Evolutionary conservation across 1,139 yeast species (phyloP).

Genomic region (Meyerozyma sp.): DNA sequence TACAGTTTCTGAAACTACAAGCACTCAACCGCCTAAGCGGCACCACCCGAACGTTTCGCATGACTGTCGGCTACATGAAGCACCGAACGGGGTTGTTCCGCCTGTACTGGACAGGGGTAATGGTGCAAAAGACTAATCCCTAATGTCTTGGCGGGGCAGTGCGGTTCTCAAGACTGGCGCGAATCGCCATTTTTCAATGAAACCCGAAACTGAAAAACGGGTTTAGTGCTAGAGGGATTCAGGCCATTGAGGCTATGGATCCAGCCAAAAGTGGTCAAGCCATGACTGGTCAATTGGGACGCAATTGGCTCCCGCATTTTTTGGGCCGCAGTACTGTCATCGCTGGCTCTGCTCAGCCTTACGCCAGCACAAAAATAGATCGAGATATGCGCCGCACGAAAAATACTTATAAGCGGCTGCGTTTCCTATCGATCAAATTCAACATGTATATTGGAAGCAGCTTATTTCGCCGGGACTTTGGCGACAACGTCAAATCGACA

Average conservation of each 20-base stretch:
- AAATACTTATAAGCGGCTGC: background rate
- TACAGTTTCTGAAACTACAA: background rate
- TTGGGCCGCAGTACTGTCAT: background rate
- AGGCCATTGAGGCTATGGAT: background rate
- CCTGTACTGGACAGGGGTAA: slow-evolving; percentile 1
- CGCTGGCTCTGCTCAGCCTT: background rate
- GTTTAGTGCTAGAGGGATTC: no score
- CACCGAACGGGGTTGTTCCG: background rate
- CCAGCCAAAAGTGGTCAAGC: background rate
- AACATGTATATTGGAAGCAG: background rate
- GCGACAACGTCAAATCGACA: slow-evolving; percentile 29
- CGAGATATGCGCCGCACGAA: background rate
- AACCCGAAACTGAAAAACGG: background rate
- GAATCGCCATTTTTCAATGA: background rate
- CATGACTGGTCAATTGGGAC: no score
- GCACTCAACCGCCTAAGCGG: background rate
- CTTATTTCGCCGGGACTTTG: background rate
- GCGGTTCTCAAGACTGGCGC: background rate
- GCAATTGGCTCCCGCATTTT: no score
- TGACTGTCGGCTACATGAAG: background rate
- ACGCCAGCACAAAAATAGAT: background rate
- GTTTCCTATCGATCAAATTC: background rate
- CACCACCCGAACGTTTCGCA: background rate
- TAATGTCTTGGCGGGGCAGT: background rate
- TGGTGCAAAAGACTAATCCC: background rate